Base-by-base conservation (phyloP, 129 eudicot genomes). In the Chrysanthemum seticuspe region DNA sequence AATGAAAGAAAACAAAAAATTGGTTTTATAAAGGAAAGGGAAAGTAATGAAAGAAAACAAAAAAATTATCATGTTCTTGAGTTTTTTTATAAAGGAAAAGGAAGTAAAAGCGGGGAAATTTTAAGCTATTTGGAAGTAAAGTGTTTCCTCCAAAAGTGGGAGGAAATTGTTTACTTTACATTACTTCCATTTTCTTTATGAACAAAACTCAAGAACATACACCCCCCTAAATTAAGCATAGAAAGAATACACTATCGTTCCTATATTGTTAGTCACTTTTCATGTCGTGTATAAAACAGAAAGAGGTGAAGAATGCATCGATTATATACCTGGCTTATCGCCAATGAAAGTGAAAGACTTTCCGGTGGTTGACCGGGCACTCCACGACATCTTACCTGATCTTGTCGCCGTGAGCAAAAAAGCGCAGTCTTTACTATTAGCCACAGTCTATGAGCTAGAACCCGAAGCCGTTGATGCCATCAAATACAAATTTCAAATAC, bases 321-420 rank as follows among this genome's bases (percentile, higher is more conserved):
- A 77, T 49, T 87, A 80, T 66, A 88, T 91, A 10, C 97, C 97
- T 0, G 95, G 95, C 45, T 21, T 91, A 75, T 53, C 84, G 31
- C n/a, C 92, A 12, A 60, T 79, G 0, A 73, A 68, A 29, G 13
- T 87, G 34, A 67, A 63, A 34, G 89, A 91, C 62, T 78, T 91
- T 59, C 97, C 91, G 5, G 65, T 78, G 18, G 7, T 77, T 19
- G 79, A 55, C 25, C 18, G 63, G 40, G 23, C 63, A 71, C 6
- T 71, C 2, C 13, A 65, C 71, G 59, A 52, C 55, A 0, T n/a
- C 51, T 6, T 62, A 69, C 23, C 53, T 5, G 13, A 58, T 40
- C 58, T 10, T 34, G 15, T 61, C 3, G 74, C 75, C 8, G 54
- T 69, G 16, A 64, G 72, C 13, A 29, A 74, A 6, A 85, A 83